phyloP scores from a whole-genome alignment of 2,329 filamentous ascomycete species.

The Lasiodiplodia theobromae region DNA sequence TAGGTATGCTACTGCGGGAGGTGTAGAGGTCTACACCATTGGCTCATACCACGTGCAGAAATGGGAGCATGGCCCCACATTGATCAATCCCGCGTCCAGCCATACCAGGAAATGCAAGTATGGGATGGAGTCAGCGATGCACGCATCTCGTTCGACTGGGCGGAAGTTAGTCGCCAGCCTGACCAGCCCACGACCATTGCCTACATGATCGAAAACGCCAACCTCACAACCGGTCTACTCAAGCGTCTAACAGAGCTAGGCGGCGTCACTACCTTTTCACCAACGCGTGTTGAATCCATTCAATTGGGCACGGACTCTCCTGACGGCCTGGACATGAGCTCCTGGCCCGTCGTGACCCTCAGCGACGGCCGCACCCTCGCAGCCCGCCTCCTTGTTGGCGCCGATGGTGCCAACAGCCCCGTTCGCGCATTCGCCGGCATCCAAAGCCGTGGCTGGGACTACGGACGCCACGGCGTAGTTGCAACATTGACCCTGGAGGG shows the following conservation, averaged over 20 bases:
- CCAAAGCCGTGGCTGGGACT: conserved; percentile 88
- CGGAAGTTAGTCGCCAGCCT: conserved; percentile 53
- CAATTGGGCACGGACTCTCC: conserved; percentile 71
- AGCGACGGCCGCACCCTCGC: conserved; percentile 72
- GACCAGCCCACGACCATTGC: conserved; percentile 70
- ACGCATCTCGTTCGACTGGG: conserved; percentile 87
- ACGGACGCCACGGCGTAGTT: conserved; percentile 87
- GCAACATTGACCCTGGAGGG: conserved; percentile 80
- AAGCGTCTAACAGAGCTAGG: conserved; percentile 73
- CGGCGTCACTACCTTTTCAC: conserved; percentile 73
- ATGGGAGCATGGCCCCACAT: conserved; percentile 89
- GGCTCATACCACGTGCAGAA: conserved; percentile 42
- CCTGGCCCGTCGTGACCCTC: conserved; percentile 86
- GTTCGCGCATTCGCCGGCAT: conserved; percentile 91
- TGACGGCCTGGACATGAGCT: conserved; percentile 73
- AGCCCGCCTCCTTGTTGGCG: conserved; percentile 86
- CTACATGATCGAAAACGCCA: conserved; percentile 96
- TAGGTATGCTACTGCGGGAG: conserved; percentile 47
- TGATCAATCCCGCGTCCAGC: conserved; percentile 75
- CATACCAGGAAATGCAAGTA: conserved; percentile 95
- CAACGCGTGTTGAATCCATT: conserved; percentile 81
- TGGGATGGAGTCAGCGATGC: conserved; percentile 94
- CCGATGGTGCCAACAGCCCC: conserved; percentile 93
- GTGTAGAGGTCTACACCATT: not conserved
- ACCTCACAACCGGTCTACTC: conserved; percentile 81